Base-by-base conservation (phyloP, 2,329 filamentous ascomycete species). In the Aspergillus pseudoglaucus region DNA sequence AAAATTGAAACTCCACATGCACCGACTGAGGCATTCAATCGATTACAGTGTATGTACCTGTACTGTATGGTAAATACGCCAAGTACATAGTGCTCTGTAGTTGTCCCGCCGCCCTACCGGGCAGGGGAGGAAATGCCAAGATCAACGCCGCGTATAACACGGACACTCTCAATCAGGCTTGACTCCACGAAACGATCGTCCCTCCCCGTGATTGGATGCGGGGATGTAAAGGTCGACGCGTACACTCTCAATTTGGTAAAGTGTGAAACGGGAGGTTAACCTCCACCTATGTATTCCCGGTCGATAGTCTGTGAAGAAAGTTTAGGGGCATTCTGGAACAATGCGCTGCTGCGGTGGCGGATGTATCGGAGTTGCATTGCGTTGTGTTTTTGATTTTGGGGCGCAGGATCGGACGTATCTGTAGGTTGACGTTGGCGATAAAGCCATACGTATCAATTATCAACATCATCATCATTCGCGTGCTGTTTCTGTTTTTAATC, bases 71-170 rank as follows among this genome's bases (percentile, higher is more conserved):
- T 33, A 17, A 17, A n/a, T 47, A 15, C 41, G 30, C 41, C 41
- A 27, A 33, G 42, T 20, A 22, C 12, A 37, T 8, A 22, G 27
- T 22, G 17, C 30, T 23, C 25, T 32, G 18, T 23, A 37, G 8
- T 37, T 37, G 33, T 37, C 14, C 33, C 33, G 10, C 10, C 37
- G 37, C 37, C 37, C 37, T 39, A 39, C 37, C 17, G 47, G 45
- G 44, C 25, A 47, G 33, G 45, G 46, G 47, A 44, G 44, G 40
- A 18, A 25, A 41, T 56, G 59, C 59, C 59, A 63, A 62, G 59
- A 53, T 50, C 47, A 8, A 15, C 47, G 47, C 14, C 33, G 33
- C 33, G 33, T 37, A 37, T 37, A 37, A 37, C 33, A 18, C 33
- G 25, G 25, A 30, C 10, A 10, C 25, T 30, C 25, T 30, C 25